Conservation (phyloP, 768 basidiomycete species). For the Hygrophoropsis aurantiaca region DNA sequence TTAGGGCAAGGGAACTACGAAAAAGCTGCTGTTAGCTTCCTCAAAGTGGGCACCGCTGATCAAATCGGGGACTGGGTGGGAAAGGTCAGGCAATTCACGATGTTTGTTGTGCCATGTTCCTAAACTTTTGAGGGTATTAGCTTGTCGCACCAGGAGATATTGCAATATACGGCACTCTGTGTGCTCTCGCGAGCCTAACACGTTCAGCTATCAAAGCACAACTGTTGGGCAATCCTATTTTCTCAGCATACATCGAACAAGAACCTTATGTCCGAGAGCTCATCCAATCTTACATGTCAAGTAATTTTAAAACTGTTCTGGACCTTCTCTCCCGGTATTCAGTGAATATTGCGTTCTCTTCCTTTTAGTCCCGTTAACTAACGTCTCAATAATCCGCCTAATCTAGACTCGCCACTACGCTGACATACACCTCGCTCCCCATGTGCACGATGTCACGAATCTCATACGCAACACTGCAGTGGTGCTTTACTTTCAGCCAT, state of each 20-base stretch:
- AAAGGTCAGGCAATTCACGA: slow-evolving; percentile 43
- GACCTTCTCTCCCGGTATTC: slow-evolving; percentile 73
- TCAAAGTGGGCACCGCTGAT: slow-evolving; percentile 63
- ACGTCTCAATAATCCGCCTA: too few species aligned
- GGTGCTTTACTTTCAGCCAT: slow-evolving; percentile 89
- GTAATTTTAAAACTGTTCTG: slow-evolving; percentile 82
- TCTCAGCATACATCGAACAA: slow-evolving; percentile 78
- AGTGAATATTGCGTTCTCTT: too few species aligned
- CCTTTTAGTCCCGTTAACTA: too few species aligned
- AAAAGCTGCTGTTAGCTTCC: slow-evolving; percentile 73
- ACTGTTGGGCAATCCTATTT: slow-evolving; percentile 66
- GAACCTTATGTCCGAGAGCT: slow-evolving; percentile 87
- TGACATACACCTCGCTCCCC: slow-evolving; percentile 74
- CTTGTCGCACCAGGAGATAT: slow-evolving; percentile 81
- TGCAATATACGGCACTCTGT: slow-evolving; percentile 82
- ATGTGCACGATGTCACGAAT: slow-evolving; percentile 63
- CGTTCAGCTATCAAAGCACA: slow-evolving; percentile 69
- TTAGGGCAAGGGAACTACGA: slow-evolving; percentile 74
- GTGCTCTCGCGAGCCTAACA: slow-evolving; percentile 75
- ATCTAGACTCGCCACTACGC: slow-evolving; percentile 78
- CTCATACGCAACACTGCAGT: slow-evolving; percentile 78
- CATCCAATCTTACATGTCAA: slow-evolving; percentile 81
- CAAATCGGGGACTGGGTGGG: slow-evolving; percentile 79
- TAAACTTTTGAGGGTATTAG: slow-evolving; percentile 32
- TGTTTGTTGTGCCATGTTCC: background rate